phyloP scores from a whole-genome alignment of 2,329 filamentous ascomycete species.

The Emergomyces africanus region DNA sequence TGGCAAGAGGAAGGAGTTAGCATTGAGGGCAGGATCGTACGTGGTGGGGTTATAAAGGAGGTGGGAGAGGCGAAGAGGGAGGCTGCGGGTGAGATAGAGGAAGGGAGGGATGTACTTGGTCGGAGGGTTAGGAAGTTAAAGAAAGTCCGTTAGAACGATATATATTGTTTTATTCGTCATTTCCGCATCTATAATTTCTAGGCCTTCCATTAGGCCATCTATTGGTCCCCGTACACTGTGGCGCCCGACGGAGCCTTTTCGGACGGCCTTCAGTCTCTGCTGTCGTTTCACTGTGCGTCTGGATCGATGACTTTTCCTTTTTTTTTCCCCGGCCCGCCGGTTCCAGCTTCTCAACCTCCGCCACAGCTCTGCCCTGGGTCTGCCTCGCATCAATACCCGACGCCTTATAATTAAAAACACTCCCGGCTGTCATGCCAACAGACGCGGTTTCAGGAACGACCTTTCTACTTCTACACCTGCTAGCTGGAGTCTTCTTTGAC shows the following conservation, averaged over 20 bases:
- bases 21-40: constrained; percentile 76
- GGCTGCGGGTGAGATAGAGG: constrained; percentile 79
- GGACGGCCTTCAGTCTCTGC: not conserved
- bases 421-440: not conserved
- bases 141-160: constrained; percentile 22
- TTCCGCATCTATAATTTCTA: not conserved
- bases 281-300: not conserved
- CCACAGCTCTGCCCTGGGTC: not conserved
- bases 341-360: not conserved
- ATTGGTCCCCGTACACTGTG: not conserved
- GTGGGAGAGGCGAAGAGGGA: constrained; percentile 95
- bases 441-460: not conserved
- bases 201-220: not conserved
- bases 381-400: not conserved
- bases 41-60: constrained; percentile 65
- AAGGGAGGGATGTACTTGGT: constrained; percentile 82
- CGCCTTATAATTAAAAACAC: too few species aligned
- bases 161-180: constrained; percentile 2
- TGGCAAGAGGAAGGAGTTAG: constrained; percentile 89
- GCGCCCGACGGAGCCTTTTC: not conserved
- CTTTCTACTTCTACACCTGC: not conserved
- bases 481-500: not conserved
- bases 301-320: not conserved
- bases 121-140: constrained; percentile 47
- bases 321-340: not conserved